Evolutionary conservation across 2,329 filamentous ascomycete genomes (phyloP), one percentile per base, ranked within the genome.

Genomic region (Ceratocystis harringtonii): DNA sequence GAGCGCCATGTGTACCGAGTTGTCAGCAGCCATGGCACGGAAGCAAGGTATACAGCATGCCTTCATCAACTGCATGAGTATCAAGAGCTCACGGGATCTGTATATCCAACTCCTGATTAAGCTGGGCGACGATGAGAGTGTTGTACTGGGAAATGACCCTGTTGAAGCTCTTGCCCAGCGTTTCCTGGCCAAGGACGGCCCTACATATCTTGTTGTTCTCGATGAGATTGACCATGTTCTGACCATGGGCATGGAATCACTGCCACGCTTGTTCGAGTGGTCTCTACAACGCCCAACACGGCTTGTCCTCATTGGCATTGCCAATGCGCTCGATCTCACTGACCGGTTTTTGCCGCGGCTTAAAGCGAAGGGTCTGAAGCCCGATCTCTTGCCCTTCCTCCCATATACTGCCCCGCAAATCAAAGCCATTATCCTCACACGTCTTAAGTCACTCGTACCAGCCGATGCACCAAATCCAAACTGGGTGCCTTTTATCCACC

Each of bases 251-350:
- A 78, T 94, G 67, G 90, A 95, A 70, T 87, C 94, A 65, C 79
- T 99, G 15, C 96, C 97, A 76, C 88, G 85, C 68, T 79, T 99
- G n/a, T 96, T 99, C 70, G 92, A 96, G 73, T 97, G 92, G 92
- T 95, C 94, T 1, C 78, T 99, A 71, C 84, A 90, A 68, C 85
- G 85, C 69, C 83, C 84, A 1, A 96, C 94, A 0, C 84, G 84
- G 22, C 84, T 99, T 4, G 79, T 94, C 44, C 79, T 99, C 19
- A 83, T 99, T 62, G 94, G 94, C 61, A 96, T 99, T 72, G 94
- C 94, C 70, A 99, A 99, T 72, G 94, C 94, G 3, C 80, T 99
- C 64, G 94, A 99, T 73, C 79, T 99, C 66, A 99, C 94, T 0
- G 94, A 97, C 73, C 89, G 94, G 8, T 96, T 96, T 70, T 81